Conservation (phyloP, 2,329 filamentous ascomycete genomes). For the Penicillium sp. region DNA sequence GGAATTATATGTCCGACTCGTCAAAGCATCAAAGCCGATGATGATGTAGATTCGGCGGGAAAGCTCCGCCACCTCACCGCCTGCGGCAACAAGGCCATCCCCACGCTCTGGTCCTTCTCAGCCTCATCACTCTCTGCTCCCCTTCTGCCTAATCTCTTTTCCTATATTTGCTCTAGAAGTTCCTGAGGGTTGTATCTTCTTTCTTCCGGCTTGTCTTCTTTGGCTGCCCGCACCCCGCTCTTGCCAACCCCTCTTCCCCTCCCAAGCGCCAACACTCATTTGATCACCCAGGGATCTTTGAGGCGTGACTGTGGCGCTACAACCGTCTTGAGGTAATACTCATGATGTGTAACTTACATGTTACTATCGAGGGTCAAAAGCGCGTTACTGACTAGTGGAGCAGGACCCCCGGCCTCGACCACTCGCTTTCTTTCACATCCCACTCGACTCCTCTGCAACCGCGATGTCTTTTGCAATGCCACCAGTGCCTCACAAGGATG, state of each 20-base stretch:
- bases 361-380: background rate
- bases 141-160: conserved; percentile 17
- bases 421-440: background rate
- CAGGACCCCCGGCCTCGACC: conserved; percentile 4
- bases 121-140: conserved; percentile 20
- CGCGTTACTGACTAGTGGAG: background rate
- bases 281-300: conserved; percentile 5
- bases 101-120: conserved; percentile 21
- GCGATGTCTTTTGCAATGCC: conserved; percentile 40
- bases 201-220: background rate
- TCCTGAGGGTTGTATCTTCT: background rate
- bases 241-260: background rate
- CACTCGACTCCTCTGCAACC: conserved; percentile 9
- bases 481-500: conserved; percentile 55
- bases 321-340: conserved; percentile 5
- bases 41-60: conserved; percentile 13
- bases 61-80: conserved; percentile 23
- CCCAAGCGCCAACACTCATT: background rate
- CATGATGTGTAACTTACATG: background rate
- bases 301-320: conserved; percentile 18
- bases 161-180: conserved; percentile 3
- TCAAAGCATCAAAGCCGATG: conserved; percentile 6
- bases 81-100: conserved; percentile 19
- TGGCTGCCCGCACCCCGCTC: background rate
- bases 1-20: background rate